Conservation (phyloP, 495 filamentous ascomycete species). For the Aspergillus kassunensis region DNA sequence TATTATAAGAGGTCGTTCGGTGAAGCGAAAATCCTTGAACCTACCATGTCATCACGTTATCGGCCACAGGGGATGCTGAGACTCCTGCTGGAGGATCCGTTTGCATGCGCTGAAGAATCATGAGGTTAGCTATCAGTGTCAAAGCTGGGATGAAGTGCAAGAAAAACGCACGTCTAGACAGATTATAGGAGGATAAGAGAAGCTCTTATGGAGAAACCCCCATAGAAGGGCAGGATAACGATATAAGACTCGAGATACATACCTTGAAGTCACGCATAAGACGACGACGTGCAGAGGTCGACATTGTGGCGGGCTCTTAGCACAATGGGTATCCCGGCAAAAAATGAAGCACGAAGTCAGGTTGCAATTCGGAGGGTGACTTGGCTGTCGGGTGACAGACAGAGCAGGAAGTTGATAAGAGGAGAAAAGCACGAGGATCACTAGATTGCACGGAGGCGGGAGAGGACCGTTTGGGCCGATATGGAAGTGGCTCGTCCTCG, state of each 20-base stretch:
- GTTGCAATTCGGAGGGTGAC: neutral
- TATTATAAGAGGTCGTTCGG: neutral
- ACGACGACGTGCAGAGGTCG: slow-evolving; percentile 87
- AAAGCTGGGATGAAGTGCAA: too few relatives aligned
- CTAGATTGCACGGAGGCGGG: neutral
- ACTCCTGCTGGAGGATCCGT: slow-evolving; percentile 97
- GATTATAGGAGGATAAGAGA: too few relatives aligned
- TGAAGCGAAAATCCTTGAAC: slow-evolving; percentile 8
- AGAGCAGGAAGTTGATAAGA: neutral
- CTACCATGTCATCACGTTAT: slow-evolving; percentile 99
- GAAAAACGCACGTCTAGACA: too few relatives aligned
- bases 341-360: neutral
- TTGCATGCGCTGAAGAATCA: slow-evolving; percentile 80
- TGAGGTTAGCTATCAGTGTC: neutral
- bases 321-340: too few relatives aligned
- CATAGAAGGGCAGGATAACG: too few relatives aligned
- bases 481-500: slow-evolving; percentile 8
- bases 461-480: slow-evolving; percentile 10
- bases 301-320: slow-evolving; percentile 55
- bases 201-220: too few relatives aligned
- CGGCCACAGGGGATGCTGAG: slow-evolving; percentile 91
- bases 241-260: slow-evolving; percentile 33
- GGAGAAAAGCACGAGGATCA: neutral
- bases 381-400: too few relatives aligned
- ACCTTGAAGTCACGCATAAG: slow-evolving; percentile 99